Evolutionary conservation across 2,329 filamentous ascomycete genomes (phyloP).

Genomic region (Ustulina deusta): DNA sequence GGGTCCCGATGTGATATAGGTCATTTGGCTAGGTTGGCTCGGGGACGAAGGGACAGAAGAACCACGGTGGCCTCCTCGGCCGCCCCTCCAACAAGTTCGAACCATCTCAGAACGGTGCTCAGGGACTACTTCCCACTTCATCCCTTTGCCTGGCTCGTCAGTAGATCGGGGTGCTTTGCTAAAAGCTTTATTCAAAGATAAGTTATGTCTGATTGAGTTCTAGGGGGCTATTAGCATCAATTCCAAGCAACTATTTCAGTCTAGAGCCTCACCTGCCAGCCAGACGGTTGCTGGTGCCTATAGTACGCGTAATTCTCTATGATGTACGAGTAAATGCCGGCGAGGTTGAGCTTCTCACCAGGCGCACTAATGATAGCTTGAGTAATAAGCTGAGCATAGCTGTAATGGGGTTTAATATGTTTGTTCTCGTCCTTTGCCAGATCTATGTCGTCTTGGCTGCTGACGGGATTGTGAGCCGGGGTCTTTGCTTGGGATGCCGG

Average conservation of each 20-base stretch:
- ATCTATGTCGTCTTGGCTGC: conserved; percentile 71
- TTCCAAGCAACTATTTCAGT: not conserved
- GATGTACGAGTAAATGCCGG: conserved; percentile 94
- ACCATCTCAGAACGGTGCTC: conserved; percentile 89
- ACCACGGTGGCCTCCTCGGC: conserved; percentile 72
- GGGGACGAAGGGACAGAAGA: conserved; percentile 79
- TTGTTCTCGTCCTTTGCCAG: conserved; percentile 85
- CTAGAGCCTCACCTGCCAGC: conserved; percentile 82
- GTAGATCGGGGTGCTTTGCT: conserved; percentile 92
- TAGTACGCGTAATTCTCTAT: conserved; percentile 94
- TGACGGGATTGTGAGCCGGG: conserved; percentile 54
- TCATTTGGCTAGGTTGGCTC: conserved; percentile 65
- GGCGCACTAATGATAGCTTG: conserved; percentile 91
- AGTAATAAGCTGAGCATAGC: conserved; percentile 96
- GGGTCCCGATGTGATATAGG: conserved; percentile 70
- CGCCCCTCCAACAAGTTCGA: conserved; percentile 74
- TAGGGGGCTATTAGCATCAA: conserved; percentile 53
- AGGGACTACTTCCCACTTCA: conserved; percentile 96
- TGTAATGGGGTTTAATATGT: conserved; percentile 94
- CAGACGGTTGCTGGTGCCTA: conserved; percentile 76
- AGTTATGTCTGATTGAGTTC: conserved; percentile 97
- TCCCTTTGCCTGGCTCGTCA: conserved; percentile 96
- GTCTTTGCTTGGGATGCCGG: conserved; percentile 53
- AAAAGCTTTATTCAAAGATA: conserved; percentile 95
- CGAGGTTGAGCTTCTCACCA: conserved; percentile 89